Evolutionary conservation across 495 filamentous ascomycete genomes (phyloP).

Genomic region (Letharia columbiana): DNA sequence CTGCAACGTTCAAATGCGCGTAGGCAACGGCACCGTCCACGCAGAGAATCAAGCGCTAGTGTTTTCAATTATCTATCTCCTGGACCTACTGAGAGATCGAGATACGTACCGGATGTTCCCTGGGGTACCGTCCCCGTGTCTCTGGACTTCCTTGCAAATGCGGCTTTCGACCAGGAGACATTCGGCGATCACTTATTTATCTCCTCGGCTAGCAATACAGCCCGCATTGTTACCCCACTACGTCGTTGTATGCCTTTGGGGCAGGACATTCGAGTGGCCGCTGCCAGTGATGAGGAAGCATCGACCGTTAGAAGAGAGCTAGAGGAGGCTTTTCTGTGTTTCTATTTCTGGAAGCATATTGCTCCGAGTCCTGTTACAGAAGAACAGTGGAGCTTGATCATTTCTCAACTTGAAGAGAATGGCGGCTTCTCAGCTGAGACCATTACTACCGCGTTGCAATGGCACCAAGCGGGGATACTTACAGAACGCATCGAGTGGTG

Average conservation of each 20-base stretch:
- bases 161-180: background rate
- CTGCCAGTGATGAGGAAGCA: slow-evolving; percentile 36
- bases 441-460: background rate
- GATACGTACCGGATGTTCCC: slow-evolving; percentile 2
- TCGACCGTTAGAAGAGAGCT: slow-evolving; percentile 43
- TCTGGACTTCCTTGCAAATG: slow-evolving; percentile 7
- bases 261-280: slow-evolving; percentile 39
- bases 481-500: background rate
- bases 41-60: background rate
- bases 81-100: background rate
- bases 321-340: slow-evolving; percentile 43
- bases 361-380: slow-evolving; percentile 23
- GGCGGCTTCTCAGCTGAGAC: background rate
- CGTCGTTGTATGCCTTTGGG: slow-evolving; percentile 38
- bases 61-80: background rate
- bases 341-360: slow-evolving; percentile 42
- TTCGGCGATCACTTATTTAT: slow-evolving; percentile 4
- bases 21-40: slow-evolving; percentile 24
- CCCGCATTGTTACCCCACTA: background rate
- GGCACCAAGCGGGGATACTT: slow-evolving; percentile 2
- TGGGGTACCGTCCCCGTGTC: slow-evolving; percentile 14
- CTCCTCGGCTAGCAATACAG: background rate
- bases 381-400: slow-evolving; percentile 2
- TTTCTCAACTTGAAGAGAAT: background rate
- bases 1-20: slow-evolving; percentile 44